phyloP scores from a whole-genome alignment of 1,284 basidiomycete genomes.

The Ceratobasidium papillatum region DNA sequence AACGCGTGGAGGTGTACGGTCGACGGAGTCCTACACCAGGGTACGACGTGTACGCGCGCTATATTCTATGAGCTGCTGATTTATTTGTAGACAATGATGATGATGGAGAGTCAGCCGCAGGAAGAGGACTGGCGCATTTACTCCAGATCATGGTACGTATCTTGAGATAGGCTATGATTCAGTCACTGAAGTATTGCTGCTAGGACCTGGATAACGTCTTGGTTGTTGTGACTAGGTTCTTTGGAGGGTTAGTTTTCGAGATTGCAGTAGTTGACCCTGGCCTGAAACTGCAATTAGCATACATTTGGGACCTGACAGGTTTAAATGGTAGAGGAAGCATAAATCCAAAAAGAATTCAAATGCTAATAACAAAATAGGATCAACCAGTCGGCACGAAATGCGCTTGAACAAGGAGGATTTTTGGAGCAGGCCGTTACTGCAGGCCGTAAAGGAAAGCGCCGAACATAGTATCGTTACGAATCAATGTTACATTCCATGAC shows the following conservation, averaged over 20 bases:
- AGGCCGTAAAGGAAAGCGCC: slow-evolving; percentile 36
- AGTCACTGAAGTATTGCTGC: background rate
- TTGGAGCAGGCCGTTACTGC: slow-evolving; percentile 29
- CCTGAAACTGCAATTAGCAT: slow-evolving; percentile 31
- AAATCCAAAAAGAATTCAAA: background rate
- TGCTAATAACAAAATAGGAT: slow-evolving; percentile 12
- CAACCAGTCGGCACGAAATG: slow-evolving; percentile 45
- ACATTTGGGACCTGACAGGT: slow-evolving; percentile 44
- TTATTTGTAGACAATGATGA: slow-evolving; percentile 83
- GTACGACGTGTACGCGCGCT: slow-evolving; percentile 52
- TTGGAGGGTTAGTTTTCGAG: slow-evolving; percentile 41
- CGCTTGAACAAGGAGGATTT: slow-evolving; percentile 45
- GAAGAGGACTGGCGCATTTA: slow-evolving; percentile 84
- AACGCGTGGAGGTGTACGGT: slow-evolving; percentile 86
- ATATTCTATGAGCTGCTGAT: background rate
- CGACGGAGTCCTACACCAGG: slow-evolving; percentile 74
- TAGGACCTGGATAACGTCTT: slow-evolving; percentile 68
- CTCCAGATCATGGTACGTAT: slow-evolving; percentile 78
- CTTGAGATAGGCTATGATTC: background rate
- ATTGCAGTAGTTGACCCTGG: background rate
- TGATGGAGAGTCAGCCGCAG: slow-evolving; percentile 91
- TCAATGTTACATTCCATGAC: slow-evolving; percentile 18
- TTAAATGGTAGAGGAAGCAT: slow-evolving; percentile 29
- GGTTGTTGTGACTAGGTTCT: slow-evolving; percentile 60
- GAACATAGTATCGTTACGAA: slow-evolving; percentile 10